Base-by-base conservation (phyloP, 441 rosid genomes). In the Sinapis alba region DNA sequence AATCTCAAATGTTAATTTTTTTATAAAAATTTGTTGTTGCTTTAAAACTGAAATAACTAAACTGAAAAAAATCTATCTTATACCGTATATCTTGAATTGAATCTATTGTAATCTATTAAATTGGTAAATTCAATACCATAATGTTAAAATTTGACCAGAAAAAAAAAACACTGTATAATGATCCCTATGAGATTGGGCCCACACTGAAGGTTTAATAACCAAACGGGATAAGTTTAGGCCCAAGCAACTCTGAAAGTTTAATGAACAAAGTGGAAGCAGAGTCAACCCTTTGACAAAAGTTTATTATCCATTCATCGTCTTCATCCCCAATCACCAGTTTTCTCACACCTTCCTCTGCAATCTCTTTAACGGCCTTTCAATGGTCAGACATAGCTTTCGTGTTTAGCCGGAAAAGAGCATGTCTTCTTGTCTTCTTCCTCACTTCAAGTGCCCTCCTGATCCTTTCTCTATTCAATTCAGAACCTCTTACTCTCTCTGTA, bases 381-480 rank as follows among this genome's bases (percentile, higher is more conserved):
- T 74, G 76, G 76, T 74, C 69, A 69, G 54, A 51, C 76, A 47
- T 75, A 38, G 73, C 78, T 70, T 27, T 64, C 79, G 73, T 20
- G 56, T 16, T 59, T 74, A 74, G 75, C 59, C 43, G 36, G 62
- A 63, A 72, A 54, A 62, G 69, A 71, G 58, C 80, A 87, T 82
- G 84, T 91, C 93, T 86, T 90, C 98, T 78, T 93, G 95, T 85
- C 85, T 96, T 26, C 81, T 96, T 73, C 98, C 95, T 5, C 97
- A 88, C 83, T 90, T 93, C 86, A 95, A 91, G 89, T 93, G 98
- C 79, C 96, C 84, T 26, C 97, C 98, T 12, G 94, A 86, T 81
- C 72, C 83, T 20, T 86, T 95, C 83, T 83, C 88, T 79, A 65
- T 86, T 76, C 92, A 91, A 50, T 85, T 89, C 85, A 84, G 85